Evolutionary conservation across 371 early-diverging fungal species (phyloP).

Genomic region (Fennellomyces sp.): DNA sequence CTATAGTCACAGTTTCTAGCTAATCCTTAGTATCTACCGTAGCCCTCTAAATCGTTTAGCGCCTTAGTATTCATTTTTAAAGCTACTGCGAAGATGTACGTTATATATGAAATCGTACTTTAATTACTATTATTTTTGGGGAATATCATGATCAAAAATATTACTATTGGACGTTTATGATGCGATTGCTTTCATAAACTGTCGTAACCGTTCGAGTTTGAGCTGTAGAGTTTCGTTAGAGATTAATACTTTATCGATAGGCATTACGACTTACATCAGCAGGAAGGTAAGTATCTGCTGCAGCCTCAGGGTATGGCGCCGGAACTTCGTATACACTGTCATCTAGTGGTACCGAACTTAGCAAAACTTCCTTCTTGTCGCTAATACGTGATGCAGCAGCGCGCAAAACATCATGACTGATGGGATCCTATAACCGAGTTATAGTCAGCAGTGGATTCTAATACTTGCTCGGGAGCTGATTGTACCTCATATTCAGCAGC

Average conservation of each 20-base stretch:
- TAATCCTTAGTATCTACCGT: too few relatives aligned
- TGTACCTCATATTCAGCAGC: slow-evolving; percentile 70
- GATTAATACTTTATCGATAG: neutral
- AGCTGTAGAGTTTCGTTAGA: slow-evolving; percentile 2
- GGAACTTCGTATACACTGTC: slow-evolving; percentile 58
- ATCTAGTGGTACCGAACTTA: slow-evolving; percentile 72
- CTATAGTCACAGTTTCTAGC: too few relatives aligned
- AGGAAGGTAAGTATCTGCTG: slow-evolving; percentile 1
- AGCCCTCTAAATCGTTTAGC: too few relatives aligned
- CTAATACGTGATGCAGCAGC: slow-evolving; percentile 80
- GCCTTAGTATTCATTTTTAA: too few relatives aligned
- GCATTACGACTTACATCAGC: slow-evolving; percentile 5
- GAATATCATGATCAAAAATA: too few relatives aligned
- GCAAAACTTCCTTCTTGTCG: slow-evolving; percentile 79
- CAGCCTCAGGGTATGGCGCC: slow-evolving; percentile 29
- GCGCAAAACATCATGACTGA: slow-evolving; percentile 83
- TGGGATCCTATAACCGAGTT: slow-evolving; percentile 54
- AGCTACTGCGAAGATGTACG: too few relatives aligned
- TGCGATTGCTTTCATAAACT: slow-evolving; percentile 7
- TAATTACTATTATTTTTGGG: neutral
- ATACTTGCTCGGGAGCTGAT: neutral
- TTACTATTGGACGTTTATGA: neutral
- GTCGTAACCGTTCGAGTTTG: slow-evolving; percentile 8
- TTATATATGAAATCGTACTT: too few relatives aligned
- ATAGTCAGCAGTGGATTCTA: neutral